phyloP scores from a whole-genome alignment of 805 yeast genomes.

The Danielia reshetovae region DNA sequence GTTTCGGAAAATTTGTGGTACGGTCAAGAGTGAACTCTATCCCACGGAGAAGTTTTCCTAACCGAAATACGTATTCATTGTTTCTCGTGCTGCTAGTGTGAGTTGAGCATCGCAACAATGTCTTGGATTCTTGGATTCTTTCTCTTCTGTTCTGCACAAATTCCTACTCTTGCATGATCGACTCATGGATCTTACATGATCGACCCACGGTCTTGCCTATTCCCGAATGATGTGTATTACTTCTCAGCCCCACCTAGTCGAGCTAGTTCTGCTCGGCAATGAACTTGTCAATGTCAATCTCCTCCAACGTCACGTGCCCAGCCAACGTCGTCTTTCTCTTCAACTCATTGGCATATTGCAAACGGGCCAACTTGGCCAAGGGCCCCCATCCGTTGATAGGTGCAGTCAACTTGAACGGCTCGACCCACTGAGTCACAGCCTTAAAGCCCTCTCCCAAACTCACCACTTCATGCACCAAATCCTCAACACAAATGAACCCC shows the following conservation, averaged over 20 bases:
- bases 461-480: conserved; percentile 67
- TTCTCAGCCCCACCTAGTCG: too few species aligned
- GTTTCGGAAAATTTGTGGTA: too few species aligned
- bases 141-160: background rate
- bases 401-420: conserved; percentile 65
- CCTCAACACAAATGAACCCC: conserved; percentile 78
- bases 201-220: too few species aligned
- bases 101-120: too few species aligned
- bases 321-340: conserved; percentile 52
- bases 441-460: conserved; percentile 64
- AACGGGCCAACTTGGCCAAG: conserved; percentile 60
- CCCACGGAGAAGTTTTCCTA: too few species aligned
- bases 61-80: too few species aligned
- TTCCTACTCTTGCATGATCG: background rate
- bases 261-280: conserved; percentile 60
- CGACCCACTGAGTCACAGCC: conserved; percentile 54
- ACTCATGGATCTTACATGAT: background rate
- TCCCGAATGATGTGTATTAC: background rate
- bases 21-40: too few species aligned
- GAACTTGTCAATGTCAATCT: conserved; percentile 69
- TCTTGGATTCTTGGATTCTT: too few species aligned
- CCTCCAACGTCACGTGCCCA: conserved; percentile 61
- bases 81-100: too few species aligned
- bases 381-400: conserved; percentile 78
- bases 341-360: conserved; percentile 52